phyloP scores from a whole-genome alignment of 345 rosid genomes.

The Citrus glauca region DNA sequence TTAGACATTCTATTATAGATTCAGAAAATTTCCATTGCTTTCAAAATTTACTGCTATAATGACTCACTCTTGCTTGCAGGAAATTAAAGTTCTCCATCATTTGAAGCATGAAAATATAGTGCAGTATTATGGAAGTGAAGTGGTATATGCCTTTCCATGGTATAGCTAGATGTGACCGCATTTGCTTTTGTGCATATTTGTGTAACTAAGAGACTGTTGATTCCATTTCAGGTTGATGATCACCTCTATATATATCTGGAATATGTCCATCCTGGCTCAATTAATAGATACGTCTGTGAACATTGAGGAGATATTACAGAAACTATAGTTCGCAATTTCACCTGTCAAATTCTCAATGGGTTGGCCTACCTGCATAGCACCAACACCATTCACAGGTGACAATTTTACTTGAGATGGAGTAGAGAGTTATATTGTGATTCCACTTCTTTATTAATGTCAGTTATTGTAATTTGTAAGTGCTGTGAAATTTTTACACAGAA shows the following conservation, averaged over 20 bases:
- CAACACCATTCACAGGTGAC: constrained; percentile 64
- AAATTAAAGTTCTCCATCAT: constrained; percentile 46
- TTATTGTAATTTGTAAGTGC: background rate
- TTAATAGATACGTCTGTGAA: constrained; percentile 48
- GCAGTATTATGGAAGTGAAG: constrained; percentile 69
- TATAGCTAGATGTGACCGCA: background rate
- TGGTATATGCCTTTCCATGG: constrained; percentile 27
- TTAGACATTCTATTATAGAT: background rate
- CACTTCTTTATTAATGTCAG: background rate
- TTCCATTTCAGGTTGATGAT: constrained; percentile 46
- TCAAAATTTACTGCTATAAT: background rate
- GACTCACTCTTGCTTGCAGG: constrained; percentile 34
- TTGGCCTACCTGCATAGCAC: constrained; percentile 57
- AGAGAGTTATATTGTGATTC: background rate
- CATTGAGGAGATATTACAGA: constrained; percentile 58
- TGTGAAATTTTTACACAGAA: background rate
- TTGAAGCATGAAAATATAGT: constrained; percentile 66
- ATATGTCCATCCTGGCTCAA: constrained; percentile 64
- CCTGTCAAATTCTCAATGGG: constrained; percentile 67
- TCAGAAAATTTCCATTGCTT: background rate
- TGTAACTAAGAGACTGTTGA: constrained; percentile 7
- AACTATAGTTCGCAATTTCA: constrained; percentile 65
- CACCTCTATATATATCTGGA: constrained; percentile 64
- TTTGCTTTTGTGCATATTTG: constrained; percentile 2
- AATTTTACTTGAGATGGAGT: background rate